A percentile compares a stretch with the other conserved stretches of the same genome.
Conservation (phyloP, 805 yeast genomes). For the Saccharomycopsis capsularis region DNA sequence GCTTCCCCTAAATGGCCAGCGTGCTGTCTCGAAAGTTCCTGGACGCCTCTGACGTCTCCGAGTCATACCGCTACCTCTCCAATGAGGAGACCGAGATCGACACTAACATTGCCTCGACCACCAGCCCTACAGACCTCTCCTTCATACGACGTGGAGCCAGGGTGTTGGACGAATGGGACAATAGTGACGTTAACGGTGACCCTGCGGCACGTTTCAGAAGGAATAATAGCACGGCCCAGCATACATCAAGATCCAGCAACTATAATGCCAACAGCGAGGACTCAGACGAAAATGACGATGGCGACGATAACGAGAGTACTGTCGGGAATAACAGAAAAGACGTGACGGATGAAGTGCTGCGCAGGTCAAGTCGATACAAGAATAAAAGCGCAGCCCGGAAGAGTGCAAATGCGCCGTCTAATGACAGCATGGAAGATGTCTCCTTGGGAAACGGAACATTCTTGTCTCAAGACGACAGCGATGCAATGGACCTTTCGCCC, state of each 20-base stretch:
- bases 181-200: neutral
- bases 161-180: conserved; percentile 18
- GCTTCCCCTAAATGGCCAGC: too few relatives aligned
- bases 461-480: too few relatives aligned
- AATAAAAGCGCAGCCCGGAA: conserved; percentile 2
- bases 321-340: too few relatives aligned
- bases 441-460: too few relatives aligned
- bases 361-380: neutral
- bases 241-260: too few relatives aligned
- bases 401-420: neutral
- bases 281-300: conserved; percentile 8
- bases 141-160: conserved; percentile 15
- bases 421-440: too few relatives aligned
- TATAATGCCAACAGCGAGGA: neutral
- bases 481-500: neutral
- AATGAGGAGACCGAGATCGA: conserved; percentile 19
- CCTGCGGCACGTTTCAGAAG: too few relatives aligned
- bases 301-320: neutral
- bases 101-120: conserved; percentile 6
- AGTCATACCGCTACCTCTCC: conserved; percentile 19
- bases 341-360: too few relatives aligned
- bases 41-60: conserved; percentile 12
- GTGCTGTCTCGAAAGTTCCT: too few relatives aligned
- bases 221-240: too few relatives aligned
- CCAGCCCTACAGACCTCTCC: conserved; percentile 13